Base-by-base conservation (phyloP, 2,329 filamentous ascomycete species). In the Monilinia fructigena region DNA sequence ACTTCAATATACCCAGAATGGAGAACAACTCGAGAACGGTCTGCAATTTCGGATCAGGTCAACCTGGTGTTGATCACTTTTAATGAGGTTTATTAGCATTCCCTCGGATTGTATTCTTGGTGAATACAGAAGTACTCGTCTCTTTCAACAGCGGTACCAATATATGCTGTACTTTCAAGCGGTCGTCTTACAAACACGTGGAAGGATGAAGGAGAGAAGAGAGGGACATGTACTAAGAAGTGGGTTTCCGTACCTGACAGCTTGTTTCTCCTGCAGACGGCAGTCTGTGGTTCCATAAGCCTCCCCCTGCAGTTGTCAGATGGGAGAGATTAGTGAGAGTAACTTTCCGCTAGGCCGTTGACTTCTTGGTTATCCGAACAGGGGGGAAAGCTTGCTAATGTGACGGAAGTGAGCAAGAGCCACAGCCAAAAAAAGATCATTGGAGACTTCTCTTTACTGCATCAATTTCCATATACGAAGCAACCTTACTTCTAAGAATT, bases 11-110 rank as follows among this genome's bases (percentile, higher is more conserved):
- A 14, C 40, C 28, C 38, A 11, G 31, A 18, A 31, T 59, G 40
- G 42, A 59, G 55, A 59, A 59, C 18, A 5, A 26, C 20, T 23
- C 26, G 56, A 59, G 28, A 48, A 59, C 7, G 28, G 40, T 59
- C 56, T 59, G 42, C 18, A 48, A 48, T 59, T 42, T 23, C 40
- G 18, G 11, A 47, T 23, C 55, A 48, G 42, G 56, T 48, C 56
- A 59, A 35, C 56, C 56, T 59, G 56, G 55, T 6, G 42, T 59
- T 47, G 56, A 59, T 48, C 56, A 23, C 42, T 59, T 47, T 59
- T 20, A 35, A 35, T 35, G 4, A 28, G 28, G 28, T 28, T 5
- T 3, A n/a, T 59, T 31, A 59, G 56, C 56, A 40, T 48, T 42
- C 26, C 47, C 42, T 47, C 26, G 48, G 16, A 20, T 23, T 59